Percentiles rank a stretch among this genome's conserved stretches.
Conservation (phyloP, 495 filamentous ascomycete genomes). For the Hypomontagnella submonticulosa region DNA sequence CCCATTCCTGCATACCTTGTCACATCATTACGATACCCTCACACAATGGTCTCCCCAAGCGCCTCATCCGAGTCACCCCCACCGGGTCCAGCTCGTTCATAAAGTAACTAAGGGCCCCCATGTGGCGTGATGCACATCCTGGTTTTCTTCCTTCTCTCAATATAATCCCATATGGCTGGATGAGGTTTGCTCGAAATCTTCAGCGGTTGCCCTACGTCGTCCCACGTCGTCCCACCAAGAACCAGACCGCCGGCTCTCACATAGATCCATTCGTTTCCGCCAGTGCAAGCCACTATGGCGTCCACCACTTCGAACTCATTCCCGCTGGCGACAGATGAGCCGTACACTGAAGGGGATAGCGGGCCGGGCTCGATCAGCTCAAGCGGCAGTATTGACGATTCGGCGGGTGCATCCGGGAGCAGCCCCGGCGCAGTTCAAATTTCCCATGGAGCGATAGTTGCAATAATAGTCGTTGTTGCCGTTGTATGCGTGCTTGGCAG, state of each 20-base stretch:
- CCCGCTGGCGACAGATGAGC: constrained; percentile 51
- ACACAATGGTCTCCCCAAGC: constrained; percentile 25
- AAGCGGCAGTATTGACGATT: constrained; percentile 49
- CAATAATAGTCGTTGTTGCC: constrained; percentile 70
- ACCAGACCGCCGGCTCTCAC: constrained; percentile 32
- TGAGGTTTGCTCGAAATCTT: constrained; percentile 39
- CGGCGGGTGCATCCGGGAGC: constrained; percentile 66
- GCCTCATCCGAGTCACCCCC: constrained; percentile 25
- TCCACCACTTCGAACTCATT: constrained; percentile 37
- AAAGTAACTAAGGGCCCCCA: constrained; percentile 36
- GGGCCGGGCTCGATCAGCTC: constrained; percentile 39
- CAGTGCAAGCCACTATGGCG: constrained; percentile 40
- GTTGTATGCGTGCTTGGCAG: constrained; percentile 67
- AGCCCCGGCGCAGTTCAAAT: constrained; percentile 62
- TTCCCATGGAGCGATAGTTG: constrained; percentile 68
- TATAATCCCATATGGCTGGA: constrained; percentile 33
- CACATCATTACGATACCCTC: constrained; percentile 29
- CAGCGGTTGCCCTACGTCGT: constrained; percentile 33
- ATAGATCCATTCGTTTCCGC: constrained; percentile 25
- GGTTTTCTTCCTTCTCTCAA: constrained; percentile 22
- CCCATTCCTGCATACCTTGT: constrained; percentile 35
- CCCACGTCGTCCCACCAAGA: constrained; percentile 40
- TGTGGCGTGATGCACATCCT: constrained; percentile 45
- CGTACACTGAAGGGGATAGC: constrained; percentile 44
- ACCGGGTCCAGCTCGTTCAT: constrained; percentile 29